A percentile compares a stretch with the other conserved stretches of the same genome.
These are phyloP conservation scores for Guadua angustifolia DNA, from an alignment of 176 grass and related monocot genomes.

Conservation along the genomic window DNA sequence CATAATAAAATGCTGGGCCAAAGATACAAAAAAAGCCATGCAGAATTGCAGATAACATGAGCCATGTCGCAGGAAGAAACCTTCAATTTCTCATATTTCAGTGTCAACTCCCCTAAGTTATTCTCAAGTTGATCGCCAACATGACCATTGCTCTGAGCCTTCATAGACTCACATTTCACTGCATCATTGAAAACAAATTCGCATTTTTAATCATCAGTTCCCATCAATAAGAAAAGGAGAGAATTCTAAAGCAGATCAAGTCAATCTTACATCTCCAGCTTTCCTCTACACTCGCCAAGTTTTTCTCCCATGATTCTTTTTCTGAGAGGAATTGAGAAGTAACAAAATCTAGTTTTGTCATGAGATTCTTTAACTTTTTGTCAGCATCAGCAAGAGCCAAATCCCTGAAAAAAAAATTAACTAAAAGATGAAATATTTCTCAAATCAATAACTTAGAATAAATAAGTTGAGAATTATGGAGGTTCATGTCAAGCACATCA, in stretches of 20 bases:
- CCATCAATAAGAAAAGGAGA: conserved; percentile 23
- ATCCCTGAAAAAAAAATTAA: conserved; percentile 67
- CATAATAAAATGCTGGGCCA: conserved; percentile 40
- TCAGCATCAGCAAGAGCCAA: conserved; percentile 70
- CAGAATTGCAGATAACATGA: conserved; percentile 25
- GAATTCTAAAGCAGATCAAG: conserved; percentile 26
- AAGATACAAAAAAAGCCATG: conserved; percentile 10
- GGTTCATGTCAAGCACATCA: conserved; percentile 24
- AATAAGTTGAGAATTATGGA: conserved; percentile 22
- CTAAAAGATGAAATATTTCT: conserved; percentile 18
- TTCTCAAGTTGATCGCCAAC: conserved; percentile 74
- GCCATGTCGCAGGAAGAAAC: conserved; percentile 51
- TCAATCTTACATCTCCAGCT: conserved; percentile 80
- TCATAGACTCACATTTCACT: conserved; percentile 83
- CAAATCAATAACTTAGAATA: conserved; percentile 24
- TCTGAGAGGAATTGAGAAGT: conserved; percentile 69
- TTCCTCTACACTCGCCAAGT: conserved; percentile 80
- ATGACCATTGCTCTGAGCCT: conserved; percentile 69
- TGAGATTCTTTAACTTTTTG: conserved; percentile 64
- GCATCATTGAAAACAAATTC: conserved; percentile 39
- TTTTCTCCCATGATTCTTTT: conserved; percentile 87
- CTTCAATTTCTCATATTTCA: conserved; percentile 86
- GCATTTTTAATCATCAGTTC: conserved; percentile 17
- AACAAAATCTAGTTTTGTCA: conserved; percentile 75
- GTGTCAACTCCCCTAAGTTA: conserved; percentile 73